phyloP scores from a whole-genome alignment of 495 filamentous ascomycete genomes.

The Chaetomium fimeti region DNA sequence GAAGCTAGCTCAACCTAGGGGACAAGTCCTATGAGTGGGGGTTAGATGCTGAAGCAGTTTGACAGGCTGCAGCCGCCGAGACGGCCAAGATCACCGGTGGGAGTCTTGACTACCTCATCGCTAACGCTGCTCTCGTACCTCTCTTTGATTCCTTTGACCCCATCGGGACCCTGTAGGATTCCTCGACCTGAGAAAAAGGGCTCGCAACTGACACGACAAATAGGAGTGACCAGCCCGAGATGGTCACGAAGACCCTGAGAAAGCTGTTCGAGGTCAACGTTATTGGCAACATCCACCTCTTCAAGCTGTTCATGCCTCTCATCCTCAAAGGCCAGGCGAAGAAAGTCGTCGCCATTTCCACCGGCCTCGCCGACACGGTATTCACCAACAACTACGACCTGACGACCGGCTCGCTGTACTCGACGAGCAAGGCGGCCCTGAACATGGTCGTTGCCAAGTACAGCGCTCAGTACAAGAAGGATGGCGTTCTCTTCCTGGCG shows the following conservation, averaged over 20 bases:
- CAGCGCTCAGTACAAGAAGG: slow-evolving; percentile 50
- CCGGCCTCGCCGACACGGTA: slow-evolving; percentile 46
- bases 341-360: slow-evolving; percentile 56
- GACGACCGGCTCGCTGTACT: slow-evolving; percentile 30
- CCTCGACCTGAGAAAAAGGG: not conserved
- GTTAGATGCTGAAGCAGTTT: not conserved
- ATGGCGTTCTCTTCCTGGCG: slow-evolving; percentile 53
- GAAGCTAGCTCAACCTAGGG: not conserved
- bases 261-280: slow-evolving; percentile 49
- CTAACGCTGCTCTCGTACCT: slow-evolving; percentile 46
- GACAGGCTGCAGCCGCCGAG: slow-evolving; percentile 33
- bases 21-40: not conserved
- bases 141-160: slow-evolving; percentile 28
- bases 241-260: slow-evolving; percentile 24
- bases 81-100: slow-evolving; percentile 41
- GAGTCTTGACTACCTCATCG: slow-evolving; percentile 53
- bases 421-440: slow-evolving; percentile 45
- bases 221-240: slow-evolving; percentile 34
- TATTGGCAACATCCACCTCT: slow-evolving; percentile 51
- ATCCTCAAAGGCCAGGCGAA: slow-evolving; percentile 50
- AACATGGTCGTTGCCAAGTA: slow-evolving; percentile 50
- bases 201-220: not conserved
- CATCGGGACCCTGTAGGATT: slow-evolving; percentile 20
- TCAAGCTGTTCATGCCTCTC: slow-evolving; percentile 54
- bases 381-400: slow-evolving; percentile 31